Base-by-base conservation (phyloP, 306 rosid species). In the Cucurbita moschata region DNA sequence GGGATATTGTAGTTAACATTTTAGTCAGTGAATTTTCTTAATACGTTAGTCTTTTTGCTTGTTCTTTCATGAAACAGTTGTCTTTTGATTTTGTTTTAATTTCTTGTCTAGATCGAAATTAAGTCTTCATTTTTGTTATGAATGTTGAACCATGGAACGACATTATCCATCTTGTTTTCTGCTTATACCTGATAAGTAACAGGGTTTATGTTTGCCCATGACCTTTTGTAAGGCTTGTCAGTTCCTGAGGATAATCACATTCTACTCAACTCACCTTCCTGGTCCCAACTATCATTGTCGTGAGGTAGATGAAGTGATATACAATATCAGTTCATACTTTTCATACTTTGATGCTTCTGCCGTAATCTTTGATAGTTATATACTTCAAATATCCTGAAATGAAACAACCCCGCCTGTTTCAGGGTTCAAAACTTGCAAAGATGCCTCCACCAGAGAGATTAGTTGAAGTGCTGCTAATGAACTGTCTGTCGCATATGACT, bases 211-310 rank as follows among this genome's bases (percentile, higher is more conserved):
- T 55, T 55, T 58, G 64, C 6, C 40, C 30, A 23, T 58, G n/a
- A 26, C 8, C 64, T 58, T 58, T 58, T 58, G 23, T 40, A 58
- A 58, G 64, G 64, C 64, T 58, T 58, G 64, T 82, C 97, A 89
- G 80, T 8, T 77, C 82, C 90, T 92, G 68, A 96, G 95, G 65
- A 78, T 89, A 64, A 49, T 92, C 70, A 86, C 94, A 57, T 88
- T 92, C 77, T 86, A 89, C 76, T 87, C 97, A 12, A 92, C 97
- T 35, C 95, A 88, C 70, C 96, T 92, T 86, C 95, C 92, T 73
- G 97, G 96, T 82, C 97, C 96, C 75, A 89, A 86, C 78, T 89
- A 88, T 60, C 95, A 92, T 69, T 88, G 95, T 80, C 87, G 90
- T 0, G 86, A 80, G 92, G 97, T 89, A 82, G 26, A 58, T 26